phyloP scores from a whole-genome alignment of 1,284 basidiomycete genomes.

The Ceratobasidium sp. region DNA sequence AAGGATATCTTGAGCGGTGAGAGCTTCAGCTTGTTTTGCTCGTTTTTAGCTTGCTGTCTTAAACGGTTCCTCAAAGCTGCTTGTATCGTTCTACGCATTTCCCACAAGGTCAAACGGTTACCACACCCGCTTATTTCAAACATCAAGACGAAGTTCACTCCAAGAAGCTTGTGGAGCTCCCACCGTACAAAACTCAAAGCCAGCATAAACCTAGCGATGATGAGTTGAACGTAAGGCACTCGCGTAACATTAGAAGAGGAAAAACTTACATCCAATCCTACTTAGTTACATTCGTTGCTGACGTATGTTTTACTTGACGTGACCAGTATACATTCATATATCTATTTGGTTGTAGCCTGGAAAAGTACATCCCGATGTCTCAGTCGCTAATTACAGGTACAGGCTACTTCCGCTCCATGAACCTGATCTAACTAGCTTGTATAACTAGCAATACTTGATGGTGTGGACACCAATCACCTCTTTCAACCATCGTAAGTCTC shows the following conservation, averaged over 20 bases:
- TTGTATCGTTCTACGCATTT: slow-evolving; percentile 37
- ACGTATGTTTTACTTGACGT: slow-evolving; percentile 44
- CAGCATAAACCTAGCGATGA: too few species aligned
- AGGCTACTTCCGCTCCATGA: slow-evolving; percentile 44
- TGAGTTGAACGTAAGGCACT: too few species aligned
- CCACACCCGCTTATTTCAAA: slow-evolving; percentile 38
- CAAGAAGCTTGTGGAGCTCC: slow-evolving; percentile 21
- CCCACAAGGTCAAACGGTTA: slow-evolving; percentile 39
- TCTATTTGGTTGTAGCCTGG: slow-evolving; percentile 53
- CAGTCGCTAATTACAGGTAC: slow-evolving; percentile 61
- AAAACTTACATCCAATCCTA: too few species aligned
- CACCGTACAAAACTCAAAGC: slow-evolving; percentile 42
- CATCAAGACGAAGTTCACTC: slow-evolving; percentile 4
- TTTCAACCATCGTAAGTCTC: slow-evolving; percentile 62
- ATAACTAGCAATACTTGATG: slow-evolving; percentile 54
- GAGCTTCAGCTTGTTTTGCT: slow-evolving; percentile 19
- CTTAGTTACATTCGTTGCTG: too few species aligned
- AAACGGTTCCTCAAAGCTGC: slow-evolving; percentile 39
- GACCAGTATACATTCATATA: neutral
- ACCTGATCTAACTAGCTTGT: too few species aligned
- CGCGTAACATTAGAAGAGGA: too few species aligned
- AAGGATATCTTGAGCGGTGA: slow-evolving; percentile 42
- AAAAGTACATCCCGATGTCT: slow-evolving; percentile 70
- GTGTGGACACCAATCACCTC: slow-evolving; percentile 57
- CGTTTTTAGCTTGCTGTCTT: too few species aligned